Evolutionary conservation across 371 early-diverging fungal genomes (phyloP), one percentile per base, ranked within the genome.

Genomic region (Dinochytrium kinnereticum): DNA sequence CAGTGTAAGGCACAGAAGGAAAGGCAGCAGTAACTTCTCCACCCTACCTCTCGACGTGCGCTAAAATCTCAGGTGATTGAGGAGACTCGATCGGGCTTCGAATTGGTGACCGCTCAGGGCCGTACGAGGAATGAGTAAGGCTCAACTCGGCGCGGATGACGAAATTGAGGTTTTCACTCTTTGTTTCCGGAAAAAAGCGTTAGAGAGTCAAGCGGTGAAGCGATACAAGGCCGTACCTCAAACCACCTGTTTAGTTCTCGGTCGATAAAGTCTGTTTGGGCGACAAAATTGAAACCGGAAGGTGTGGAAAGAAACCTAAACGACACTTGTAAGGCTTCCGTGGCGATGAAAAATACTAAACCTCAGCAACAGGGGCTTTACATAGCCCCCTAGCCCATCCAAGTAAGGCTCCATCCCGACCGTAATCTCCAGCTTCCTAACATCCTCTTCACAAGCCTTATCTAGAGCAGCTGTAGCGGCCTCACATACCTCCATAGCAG

Each of bases 231-330:
- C 26, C 7, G 10, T 55, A 93, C 95, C 85, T 91, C 89, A 71
- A 90, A 90, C 96, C 96, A 96, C 26, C 89, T 86, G 53, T 90
- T 89, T 89, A 94, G 90, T 79, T 96, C 93, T 37, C 82, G 83
- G 59, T 92, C 90, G 7, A 94, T 87, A 78, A 92, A 94, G 17
- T 89, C 91, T 26, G 88, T 76, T n/a, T 89, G 88, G 40, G 87
- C 81, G 50, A 95, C 74, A 75, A 93, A 91, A 49, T 84, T 77
- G 70, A 93, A 92, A 0, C 95, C 95, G 21, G 84, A 85, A 1
- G 92, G 86, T 1, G 90, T 90, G 0, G 93, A 91, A 36, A 94
- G 78, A 64, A 93, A 91, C 50, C 82, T 81, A 57, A n/a, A 26
- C 10, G 17, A 57, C 57, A 30, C 7, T 13, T 13, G 24, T 15